Evolutionary conservation across 2,329 filamentous ascomycete species (phyloP).

Genomic region (Lecanicillium sp.): DNA sequence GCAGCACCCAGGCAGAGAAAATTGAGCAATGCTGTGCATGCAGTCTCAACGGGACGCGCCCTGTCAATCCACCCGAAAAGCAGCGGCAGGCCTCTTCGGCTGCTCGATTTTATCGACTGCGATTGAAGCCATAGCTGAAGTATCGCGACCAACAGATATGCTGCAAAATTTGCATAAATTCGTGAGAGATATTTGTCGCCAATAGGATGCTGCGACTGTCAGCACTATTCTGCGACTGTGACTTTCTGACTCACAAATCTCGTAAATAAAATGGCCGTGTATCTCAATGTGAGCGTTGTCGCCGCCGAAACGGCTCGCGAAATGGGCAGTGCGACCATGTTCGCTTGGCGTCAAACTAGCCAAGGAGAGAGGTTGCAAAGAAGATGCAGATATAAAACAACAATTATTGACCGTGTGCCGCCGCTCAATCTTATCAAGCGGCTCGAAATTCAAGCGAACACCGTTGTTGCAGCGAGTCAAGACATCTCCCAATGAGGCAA

Average conservation of each 20-base stretch:
- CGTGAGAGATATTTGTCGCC: neutral
- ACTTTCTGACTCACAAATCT: neutral
- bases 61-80: conserved; percentile 4
- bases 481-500: no score
- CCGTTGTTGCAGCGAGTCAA: no score
- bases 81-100: neutral
- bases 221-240: neutral
- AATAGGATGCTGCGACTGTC: neutral
- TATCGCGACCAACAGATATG: neutral
- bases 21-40: neutral
- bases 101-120: neutral
- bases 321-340: neutral
- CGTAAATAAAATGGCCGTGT: neutral
- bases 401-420: no score
- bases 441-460: no score
- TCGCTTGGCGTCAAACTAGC: neutral
- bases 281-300: neutral
- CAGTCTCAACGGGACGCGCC: neutral
- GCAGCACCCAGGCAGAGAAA: conserved; percentile 6
- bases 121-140: neutral
- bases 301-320: neutral
- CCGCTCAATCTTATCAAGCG: no score
- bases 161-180: neutral
- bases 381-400: neutral
- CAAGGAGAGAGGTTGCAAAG: neutral